Evolutionary conservation across 2,329 filamentous ascomycete species (phyloP).

Genomic region (Xylaria sp.): DNA sequence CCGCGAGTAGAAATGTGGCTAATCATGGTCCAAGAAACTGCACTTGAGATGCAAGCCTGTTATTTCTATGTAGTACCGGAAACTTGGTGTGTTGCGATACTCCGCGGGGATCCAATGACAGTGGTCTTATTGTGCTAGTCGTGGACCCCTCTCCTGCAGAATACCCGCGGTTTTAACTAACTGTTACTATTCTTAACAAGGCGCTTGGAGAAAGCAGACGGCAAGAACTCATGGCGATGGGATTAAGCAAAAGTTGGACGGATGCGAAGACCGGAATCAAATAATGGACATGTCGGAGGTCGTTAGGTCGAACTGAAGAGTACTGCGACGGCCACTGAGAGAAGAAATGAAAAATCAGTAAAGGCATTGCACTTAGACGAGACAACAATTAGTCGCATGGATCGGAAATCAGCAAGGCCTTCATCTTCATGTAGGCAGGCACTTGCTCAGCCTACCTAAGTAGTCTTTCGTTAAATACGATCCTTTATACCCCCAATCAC

Average conservation of each 20-base stretch:
- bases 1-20: slow-evolving; percentile 2
- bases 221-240: neutral
- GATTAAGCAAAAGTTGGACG: neutral
- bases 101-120: slow-evolving; percentile 9
- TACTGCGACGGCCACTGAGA: neutral
- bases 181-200: neutral
- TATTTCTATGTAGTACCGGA: neutral
- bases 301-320: neutral
- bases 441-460: neutral
- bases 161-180: slow-evolving; percentile 11
- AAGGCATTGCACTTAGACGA: neutral
- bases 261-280: neutral
- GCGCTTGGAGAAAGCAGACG: neutral
- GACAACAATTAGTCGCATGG: neutral
- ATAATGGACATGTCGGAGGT: neutral
- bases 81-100: slow-evolving; percentile 1
- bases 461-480: neutral
- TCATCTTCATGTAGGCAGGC: slow-evolving; percentile 19
- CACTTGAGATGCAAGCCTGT: neutral
- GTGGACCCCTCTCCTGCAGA: slow-evolving; percentile 18
- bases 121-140: neutral
- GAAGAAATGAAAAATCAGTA: neutral
- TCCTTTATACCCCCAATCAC: neutral
- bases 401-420: neutral
- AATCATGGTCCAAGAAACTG: neutral